These are phyloP conservation scores for Kurtzmaniella quercitrusa DNA, from an alignment of 1,139 yeast genomes.

Conservation along the genomic window DNA sequence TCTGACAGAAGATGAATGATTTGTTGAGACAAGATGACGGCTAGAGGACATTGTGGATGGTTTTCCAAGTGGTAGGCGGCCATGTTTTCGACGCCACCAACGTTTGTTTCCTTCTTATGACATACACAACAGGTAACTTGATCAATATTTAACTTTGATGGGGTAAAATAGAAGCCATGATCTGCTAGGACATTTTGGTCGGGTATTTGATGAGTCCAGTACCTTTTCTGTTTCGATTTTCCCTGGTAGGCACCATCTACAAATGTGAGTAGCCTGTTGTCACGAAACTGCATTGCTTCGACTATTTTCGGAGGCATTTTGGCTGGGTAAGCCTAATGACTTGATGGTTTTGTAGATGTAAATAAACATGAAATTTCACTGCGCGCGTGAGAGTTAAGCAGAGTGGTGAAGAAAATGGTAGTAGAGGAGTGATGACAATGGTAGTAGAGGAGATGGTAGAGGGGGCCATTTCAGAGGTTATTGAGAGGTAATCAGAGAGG, in stretches of 20 bases:
- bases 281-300: conserved; percentile 14
- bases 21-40: conserved; percentile 24
- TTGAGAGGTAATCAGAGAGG: too few species aligned
- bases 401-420: too few species aligned
- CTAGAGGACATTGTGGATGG: conserved; percentile 46
- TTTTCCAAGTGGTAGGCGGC: conserved; percentile 42
- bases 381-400: too few species aligned
- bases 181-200: conserved; percentile 46
- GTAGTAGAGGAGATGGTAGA: too few species aligned
- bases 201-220: conserved; percentile 37
- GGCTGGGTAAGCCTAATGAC: neutral
- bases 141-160: conserved; percentile 43
- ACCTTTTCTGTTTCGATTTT: conserved; percentile 15
- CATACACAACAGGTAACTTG: conserved; percentile 63
- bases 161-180: conserved; percentile 69
- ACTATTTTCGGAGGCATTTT: conserved; percentile 1
- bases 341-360: neutral
- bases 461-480: too few species aligned
- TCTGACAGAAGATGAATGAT: conserved; percentile 11
- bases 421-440: too few species aligned
- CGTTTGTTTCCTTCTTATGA: conserved; percentile 36
- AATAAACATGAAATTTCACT: neutral
- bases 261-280: conserved; percentile 26
- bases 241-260: conserved; percentile 17
- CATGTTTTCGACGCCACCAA: conserved; percentile 30